A percentile compares a stretch with the other conserved stretches of the same genome.
Evolutionary conservation across 805 yeast genomes (phyloP).

Genomic region (Candida alai): DNA sequence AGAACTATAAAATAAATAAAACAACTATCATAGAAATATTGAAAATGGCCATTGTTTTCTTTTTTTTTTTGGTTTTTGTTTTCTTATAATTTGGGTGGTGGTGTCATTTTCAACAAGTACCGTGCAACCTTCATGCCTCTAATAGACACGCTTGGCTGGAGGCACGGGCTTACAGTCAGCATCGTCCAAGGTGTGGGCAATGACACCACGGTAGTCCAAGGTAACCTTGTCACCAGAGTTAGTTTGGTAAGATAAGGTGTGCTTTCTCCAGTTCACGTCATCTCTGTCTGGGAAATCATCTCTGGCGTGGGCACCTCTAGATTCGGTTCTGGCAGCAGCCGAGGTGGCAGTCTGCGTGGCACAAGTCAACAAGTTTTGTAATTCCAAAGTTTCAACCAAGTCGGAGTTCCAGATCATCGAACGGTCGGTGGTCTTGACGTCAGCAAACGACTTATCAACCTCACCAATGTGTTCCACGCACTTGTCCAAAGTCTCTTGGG

Average conservation of each 20-base stretch:
- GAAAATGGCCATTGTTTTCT: too few relatives aligned
- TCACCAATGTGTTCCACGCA: constrained; percentile 79
- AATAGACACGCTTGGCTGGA: constrained; percentile 94
- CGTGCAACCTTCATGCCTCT: too few relatives aligned
- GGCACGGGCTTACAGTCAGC: constrained; percentile 94
- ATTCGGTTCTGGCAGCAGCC: constrained; percentile 94
- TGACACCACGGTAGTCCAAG: constrained; percentile 83
- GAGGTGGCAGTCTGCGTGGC: constrained; percentile 94
- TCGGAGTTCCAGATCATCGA: constrained; percentile 99
- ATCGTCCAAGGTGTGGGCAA: constrained; percentile 81
- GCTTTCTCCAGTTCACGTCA: constrained; percentile 97
- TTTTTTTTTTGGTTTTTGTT: too few relatives aligned
- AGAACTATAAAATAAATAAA: too few relatives aligned
- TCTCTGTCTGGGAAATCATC: constrained; percentile 97
- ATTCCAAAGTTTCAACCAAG: constrained; percentile 91
- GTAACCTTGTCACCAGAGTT: constrained; percentile 65
- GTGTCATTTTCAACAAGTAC: too few relatives aligned
- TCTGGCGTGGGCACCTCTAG: constrained; percentile 99
- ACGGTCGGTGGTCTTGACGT: constrained; percentile 88
- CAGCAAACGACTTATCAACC: constrained; percentile 70
- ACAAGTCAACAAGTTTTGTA: constrained; percentile 95
- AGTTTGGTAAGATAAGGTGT: constrained; percentile 88
- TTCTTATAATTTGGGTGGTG: too few relatives aligned
- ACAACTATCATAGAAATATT: too few relatives aligned
- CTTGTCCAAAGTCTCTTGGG: constrained; percentile 84